Percentiles rank a stretch among this genome's conserved stretches.
phyloP scores from a whole-genome alignment of 331 rosid genomes.

The Phaseolus coccineus region DNA sequence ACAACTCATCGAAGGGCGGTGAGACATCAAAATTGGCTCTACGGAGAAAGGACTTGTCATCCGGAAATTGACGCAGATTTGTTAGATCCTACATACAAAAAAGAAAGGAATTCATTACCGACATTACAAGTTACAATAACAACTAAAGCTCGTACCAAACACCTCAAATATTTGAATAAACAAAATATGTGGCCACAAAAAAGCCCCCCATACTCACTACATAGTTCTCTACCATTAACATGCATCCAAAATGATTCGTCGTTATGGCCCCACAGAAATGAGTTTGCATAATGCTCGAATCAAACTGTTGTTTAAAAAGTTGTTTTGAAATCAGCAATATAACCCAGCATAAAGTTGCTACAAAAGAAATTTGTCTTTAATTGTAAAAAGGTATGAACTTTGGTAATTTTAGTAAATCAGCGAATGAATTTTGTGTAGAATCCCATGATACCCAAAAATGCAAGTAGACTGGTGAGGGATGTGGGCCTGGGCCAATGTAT shows the following conservation, averaged over 20 bases:
- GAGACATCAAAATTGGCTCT: constrained; percentile 14
- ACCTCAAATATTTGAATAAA: background rate
- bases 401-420: too few relatives aligned
- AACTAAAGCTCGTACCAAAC: background rate
- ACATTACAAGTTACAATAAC: background rate
- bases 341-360: background rate
- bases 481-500: too few relatives aligned
- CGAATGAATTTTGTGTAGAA: too few relatives aligned
- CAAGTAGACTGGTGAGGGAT: too few relatives aligned
- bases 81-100: constrained; percentile 48
- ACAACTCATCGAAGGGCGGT: constrained; percentile 2
- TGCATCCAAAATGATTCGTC: background rate
- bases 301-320: background rate
- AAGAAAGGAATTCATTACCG: background rate
- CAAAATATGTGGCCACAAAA: background rate
- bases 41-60: constrained; percentile 5
- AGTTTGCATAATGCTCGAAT: background rate
- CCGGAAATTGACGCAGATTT: constrained; percentile 39
- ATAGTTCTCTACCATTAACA: background rate
- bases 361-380: background rate
- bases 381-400: too few relatives aligned
- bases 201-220: background rate
- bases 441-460: too few relatives aligned
- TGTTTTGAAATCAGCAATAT: background rate
- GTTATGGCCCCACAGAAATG: background rate